Conservation (phyloP, 805 yeast species). For the Candida ficus region DNA sequence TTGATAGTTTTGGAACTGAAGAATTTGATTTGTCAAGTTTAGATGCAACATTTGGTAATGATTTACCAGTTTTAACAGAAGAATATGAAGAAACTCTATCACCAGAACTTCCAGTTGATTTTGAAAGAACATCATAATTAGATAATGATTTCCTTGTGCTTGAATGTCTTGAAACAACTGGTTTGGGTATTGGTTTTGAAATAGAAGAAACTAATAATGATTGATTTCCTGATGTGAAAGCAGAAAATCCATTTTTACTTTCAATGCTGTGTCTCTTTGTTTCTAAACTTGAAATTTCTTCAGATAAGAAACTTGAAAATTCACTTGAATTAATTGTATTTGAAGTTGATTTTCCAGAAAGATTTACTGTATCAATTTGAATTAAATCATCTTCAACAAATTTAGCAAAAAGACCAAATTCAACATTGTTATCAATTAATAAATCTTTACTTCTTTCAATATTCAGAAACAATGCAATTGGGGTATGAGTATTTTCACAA, state of each 20-base stretch:
- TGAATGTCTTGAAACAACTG: constrained; percentile 8
- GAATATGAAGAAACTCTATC: constrained; percentile 16
- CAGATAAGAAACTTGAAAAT: constrained; percentile 32
- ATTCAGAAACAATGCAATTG: constrained; percentile 64
- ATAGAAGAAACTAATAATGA: constrained; percentile 5
- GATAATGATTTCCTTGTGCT: constrained; percentile 3
- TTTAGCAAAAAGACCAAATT: constrained; percentile 44
- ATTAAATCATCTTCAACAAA: constrained; percentile 30
- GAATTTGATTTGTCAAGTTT: constrained; percentile 1
- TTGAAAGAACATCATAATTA: neutral
- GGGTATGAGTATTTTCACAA: constrained; percentile 53
- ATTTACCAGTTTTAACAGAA: constrained; percentile 18
- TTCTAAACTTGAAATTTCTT: constrained; percentile 31
- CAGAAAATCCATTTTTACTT: constrained; percentile 8
- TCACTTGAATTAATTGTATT: constrained; percentile 27
- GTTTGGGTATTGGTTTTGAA: neutral
- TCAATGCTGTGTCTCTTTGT: constrained; percentile 13
- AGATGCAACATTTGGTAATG: constrained; percentile 14
- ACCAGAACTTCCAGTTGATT: neutral
- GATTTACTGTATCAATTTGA: constrained; percentile 22
- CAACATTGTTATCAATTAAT: constrained; percentile 34
- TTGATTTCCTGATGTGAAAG: constrained; percentile 11
- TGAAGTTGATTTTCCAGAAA: constrained; percentile 18
- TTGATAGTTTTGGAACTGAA: neutral
- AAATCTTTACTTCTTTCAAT: constrained; percentile 34